A percentile compares a stretch with the other conserved stretches of the same genome.
Conservation (phyloP, 176 grass and related monocot species). For the Metroxylon sagu region DNA sequence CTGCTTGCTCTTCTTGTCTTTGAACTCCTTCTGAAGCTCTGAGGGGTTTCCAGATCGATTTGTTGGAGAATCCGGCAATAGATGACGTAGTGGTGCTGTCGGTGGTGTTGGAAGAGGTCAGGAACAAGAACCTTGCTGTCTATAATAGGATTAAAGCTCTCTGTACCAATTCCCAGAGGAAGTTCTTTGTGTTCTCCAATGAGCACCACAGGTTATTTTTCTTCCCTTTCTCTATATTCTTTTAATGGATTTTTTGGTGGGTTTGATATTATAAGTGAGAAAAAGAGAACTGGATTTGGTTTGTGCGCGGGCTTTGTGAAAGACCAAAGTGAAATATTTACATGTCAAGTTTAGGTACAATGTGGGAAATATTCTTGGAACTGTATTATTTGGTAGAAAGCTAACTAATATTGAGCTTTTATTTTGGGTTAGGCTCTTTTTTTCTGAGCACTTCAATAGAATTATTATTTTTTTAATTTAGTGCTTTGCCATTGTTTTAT, state of each 20-base stretch:
- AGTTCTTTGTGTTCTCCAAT: slow-evolving; percentile 87
- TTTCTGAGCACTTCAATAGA: too few species aligned
- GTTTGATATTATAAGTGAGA: neutral
- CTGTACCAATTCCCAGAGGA: slow-evolving; percentile 63
- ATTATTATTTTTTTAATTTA: neutral
- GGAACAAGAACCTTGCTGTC: slow-evolving; percentile 80
- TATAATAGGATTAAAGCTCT: slow-evolving; percentile 86
- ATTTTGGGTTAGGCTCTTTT: neutral
- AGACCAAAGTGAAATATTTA: too few species aligned
- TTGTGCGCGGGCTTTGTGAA: neutral
- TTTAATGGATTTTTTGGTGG: neutral
- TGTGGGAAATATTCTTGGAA: too few species aligned
- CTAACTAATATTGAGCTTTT: neutral
- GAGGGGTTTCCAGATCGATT: slow-evolving; percentile 56
- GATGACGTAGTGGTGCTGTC: slow-evolving; percentile 85
- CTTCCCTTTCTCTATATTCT: neutral
- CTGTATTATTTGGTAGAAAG: too few species aligned
- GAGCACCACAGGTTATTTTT: slow-evolving; percentile 61
- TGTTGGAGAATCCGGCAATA: slow-evolving; percentile 75
- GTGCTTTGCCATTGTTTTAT: neutral
- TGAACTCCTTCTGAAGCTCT: neutral
- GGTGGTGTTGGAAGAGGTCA: slow-evolving; percentile 87
- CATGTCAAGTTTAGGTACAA: too few species aligned
- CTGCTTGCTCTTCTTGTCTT: neutral
- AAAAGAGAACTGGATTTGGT: neutral